phyloP scores from a whole-genome alignment of 2,329 filamentous ascomycete genomes.

The Bipolaris oryzae region DNA sequence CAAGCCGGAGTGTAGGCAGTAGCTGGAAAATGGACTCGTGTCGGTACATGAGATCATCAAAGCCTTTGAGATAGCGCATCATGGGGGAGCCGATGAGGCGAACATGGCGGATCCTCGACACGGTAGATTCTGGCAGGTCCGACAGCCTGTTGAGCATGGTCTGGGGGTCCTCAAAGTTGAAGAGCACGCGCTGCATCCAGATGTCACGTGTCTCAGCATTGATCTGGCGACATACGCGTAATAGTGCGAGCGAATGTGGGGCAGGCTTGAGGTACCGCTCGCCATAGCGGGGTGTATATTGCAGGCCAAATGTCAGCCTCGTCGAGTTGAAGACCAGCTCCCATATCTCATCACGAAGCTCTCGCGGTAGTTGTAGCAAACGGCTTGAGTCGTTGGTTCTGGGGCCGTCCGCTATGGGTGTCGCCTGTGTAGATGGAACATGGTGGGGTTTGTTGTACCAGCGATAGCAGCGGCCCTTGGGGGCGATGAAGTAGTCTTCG shows the following conservation, averaged over 20 bases:
- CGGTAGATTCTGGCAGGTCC: conserved; percentile 13
- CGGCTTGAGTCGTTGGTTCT: conserved; percentile 11
- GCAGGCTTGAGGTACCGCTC: conserved; percentile 20
- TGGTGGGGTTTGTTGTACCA: conserved; percentile 13
- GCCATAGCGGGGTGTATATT: conserved; percentile 20
- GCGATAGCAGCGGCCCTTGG: conserved; percentile 11
- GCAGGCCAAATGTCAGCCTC: conserved; percentile 20
- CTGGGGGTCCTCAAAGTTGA: conserved; percentile 22
- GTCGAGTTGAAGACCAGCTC: conserved; percentile 21
- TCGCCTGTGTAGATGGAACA: conserved; percentile 2
- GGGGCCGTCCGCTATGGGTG: conserved; percentile 7
- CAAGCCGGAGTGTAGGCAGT: conserved; percentile 19
- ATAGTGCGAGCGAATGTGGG: conserved; percentile 20
- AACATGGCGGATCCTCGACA: conserved; percentile 20
- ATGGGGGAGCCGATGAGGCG: conserved; percentile 18
- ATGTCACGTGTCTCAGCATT: conserved; percentile 20
- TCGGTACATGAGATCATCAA: conserved; percentile 23
- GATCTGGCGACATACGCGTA: conserved; percentile 20
- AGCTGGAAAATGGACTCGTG: conserved; percentile 22
- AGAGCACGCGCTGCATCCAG: conserved; percentile 19
- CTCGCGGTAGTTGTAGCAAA: conserved; percentile 16
- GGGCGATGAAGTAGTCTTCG: conserved; percentile 17
- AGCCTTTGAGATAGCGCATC: conserved; percentile 24
- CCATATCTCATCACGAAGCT: conserved; percentile 23
- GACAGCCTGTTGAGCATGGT: conserved; percentile 20